Base-by-base conservation (phyloP, 768 basidiomycete species). In the Termitomyces titanicus region DNA sequence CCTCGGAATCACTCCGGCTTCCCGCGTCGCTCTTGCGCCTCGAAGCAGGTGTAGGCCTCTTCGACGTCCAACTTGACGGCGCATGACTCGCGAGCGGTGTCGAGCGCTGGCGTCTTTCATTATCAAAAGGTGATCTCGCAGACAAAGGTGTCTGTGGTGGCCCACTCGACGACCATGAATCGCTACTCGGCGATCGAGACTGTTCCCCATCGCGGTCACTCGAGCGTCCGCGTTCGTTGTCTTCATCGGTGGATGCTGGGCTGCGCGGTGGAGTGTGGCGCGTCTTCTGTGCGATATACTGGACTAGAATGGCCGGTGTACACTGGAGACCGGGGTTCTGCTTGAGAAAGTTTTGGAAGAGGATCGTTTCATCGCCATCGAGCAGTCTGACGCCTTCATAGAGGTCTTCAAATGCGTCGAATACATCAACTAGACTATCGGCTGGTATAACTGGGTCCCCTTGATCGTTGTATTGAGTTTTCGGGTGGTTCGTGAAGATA, bases 1-100 rank as follows among this genome's bases (percentile, higher is more conserved):
- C 90, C 77, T 93, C 91, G 2, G 85, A 84, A 61, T 93, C 91
- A 62, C 90, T 92, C 27, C 78, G 72, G 56, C 78, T 79, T n/a
- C 86, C 86, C 10, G 87, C 88, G 61, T 89, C 81, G 57, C 90
- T 92, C 71, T 79, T 88, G 51, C 89, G 74, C 51, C 91, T 77
- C 44, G 78, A 71, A 6, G 86, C 84, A 13, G 89, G 88, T 15
- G 75, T 72, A 4, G 88, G 88, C 3, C 87, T 81, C 58, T 82
- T 85, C 35, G 48, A 27, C 5, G 79, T 65, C 86, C 89, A 92
- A 61, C 87, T 91, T 3, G 90, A 90, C 0, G 91, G 91, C 1
- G 87, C 82, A 25, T 68, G 73, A 51, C 68, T 72, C 3, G 66
- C 67, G 2, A 91, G 70, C 0, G 89, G 91, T 0, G 84, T 84